A percentile compares a stretch with the other conserved stretches of the same genome.
phyloP scores from a whole-genome alignment of 306 rosid species.

The Ormosia semicastrata region DNA sequence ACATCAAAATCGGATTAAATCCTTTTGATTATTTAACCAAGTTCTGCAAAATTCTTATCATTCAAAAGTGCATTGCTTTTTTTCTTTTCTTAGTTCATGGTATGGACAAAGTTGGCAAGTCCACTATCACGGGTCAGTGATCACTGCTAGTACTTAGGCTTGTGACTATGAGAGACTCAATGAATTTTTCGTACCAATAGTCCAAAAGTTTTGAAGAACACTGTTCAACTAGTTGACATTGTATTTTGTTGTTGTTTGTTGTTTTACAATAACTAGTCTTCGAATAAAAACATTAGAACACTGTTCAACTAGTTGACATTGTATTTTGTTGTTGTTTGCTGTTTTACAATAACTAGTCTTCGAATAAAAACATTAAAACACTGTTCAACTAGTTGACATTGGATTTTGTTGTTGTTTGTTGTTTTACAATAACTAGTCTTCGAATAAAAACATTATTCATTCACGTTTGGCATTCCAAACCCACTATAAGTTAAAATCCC shows the following conservation, averaged over 20 bases:
- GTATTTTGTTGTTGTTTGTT: too few species aligned
- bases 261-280: too few species aligned
- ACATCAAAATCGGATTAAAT: background rate
- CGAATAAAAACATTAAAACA: too few species aligned
- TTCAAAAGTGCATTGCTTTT: background rate
- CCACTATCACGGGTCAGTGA: background rate
- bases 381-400: background rate
- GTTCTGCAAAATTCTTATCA: background rate
- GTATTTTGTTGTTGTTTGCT: too few species aligned
- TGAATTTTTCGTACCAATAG: background rate
- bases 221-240: too few species aligned
- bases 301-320: too few species aligned
- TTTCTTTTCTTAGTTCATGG: background rate
- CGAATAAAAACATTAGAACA: too few species aligned
- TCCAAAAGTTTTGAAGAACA: background rate
- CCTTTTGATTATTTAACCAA: background rate
- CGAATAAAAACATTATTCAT: background rate
- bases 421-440: too few species aligned
- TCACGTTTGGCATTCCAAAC: conserved; percentile 4
- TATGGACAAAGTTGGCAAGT: background rate
- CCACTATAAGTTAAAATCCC: too few species aligned
- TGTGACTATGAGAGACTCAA: background rate
- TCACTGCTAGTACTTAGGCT: background rate
- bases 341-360: too few species aligned
- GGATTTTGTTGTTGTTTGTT: too few species aligned